Evolutionary conservation across 345 rosid genomes (phyloP), one percentile per base, ranked within the genome.

Genomic region (Linum usitatissimum): DNA sequence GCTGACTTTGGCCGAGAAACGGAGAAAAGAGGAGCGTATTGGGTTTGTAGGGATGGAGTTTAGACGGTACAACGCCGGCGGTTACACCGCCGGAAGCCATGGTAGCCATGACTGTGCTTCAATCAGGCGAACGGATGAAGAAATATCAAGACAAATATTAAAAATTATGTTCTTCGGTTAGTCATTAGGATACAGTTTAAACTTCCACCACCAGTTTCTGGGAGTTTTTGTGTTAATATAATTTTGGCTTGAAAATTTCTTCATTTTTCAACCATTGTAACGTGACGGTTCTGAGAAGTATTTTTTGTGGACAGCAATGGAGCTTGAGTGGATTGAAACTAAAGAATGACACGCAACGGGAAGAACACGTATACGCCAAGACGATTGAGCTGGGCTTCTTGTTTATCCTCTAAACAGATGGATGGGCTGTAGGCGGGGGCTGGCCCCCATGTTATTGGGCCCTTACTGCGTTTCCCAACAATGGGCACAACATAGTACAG

Each of bases 1-100:
- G 74, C 70, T 77, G 51, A 7, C 4, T 87, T 62, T 80, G 84
- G 17, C 94, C 97, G 21, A 83, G 81, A 64, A 93, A 93, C 18
- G 80, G 78, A 45, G 83, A 76, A 6, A 70, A 61, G 61, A 64
- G 68, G 10, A 53, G 73, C 48, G 2, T 40, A 40, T 40, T 40
- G 48, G 60, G 61, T 49, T 68, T 65, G 7, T 49, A 72, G 30
- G 31, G 53, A 20, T 65, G 70, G 66, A 74, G 77, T 70, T 72
- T 76, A 75, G 81, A 72, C 17, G 78, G 62, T 30, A 68, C 57
- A 39, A 77, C 57, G 39, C 60, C 71, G 64, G 72, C 30, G 2
- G 59, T 19, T 8, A 12, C 78, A 62, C 88, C 81, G 60, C 84
- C 84, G 55, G 87, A 65, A 19, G 95, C 78, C 54, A 83, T 68